A percentile compares a stretch with the other conserved stretches of the same genome.
These are phyloP conservation scores for Starmerella riodocensis DNA, from an alignment of 805 yeast species.

Conservation along the genomic window DNA sequence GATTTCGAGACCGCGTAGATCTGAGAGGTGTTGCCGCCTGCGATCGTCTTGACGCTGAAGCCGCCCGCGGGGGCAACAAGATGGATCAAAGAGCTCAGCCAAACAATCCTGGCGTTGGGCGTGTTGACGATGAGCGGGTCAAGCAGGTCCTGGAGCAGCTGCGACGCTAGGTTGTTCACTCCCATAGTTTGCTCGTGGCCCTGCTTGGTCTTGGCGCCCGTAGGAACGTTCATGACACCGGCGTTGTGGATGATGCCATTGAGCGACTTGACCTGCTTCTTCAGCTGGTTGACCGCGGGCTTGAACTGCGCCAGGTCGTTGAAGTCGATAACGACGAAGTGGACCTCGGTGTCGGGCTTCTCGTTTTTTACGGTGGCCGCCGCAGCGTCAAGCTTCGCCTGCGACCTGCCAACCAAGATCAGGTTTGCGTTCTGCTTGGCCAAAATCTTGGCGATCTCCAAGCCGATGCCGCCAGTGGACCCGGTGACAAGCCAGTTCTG, in stretches of 20 bases:
- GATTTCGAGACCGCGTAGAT: slow-evolving; percentile 37
- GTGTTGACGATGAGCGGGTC: slow-evolving; percentile 30
- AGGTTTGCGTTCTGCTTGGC: slow-evolving; percentile 25
- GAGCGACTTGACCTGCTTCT: slow-evolving; percentile 7
- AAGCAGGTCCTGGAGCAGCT: slow-evolving; percentile 30
- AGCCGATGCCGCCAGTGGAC: slow-evolving; percentile 21
- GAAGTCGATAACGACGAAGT: slow-evolving; percentile 18
- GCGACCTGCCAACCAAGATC: slow-evolving; percentile 30
- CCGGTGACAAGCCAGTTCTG: slow-evolving; percentile 25
- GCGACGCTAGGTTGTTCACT: slow-evolving; percentile 37
- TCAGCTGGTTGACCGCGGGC: slow-evolving; percentile 18
- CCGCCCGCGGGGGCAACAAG: slow-evolving; percentile 25
- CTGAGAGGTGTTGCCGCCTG: slow-evolving; percentile 8
- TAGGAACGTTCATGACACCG: slow-evolving; percentile 25
- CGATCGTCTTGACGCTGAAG: slow-evolving; percentile 29
- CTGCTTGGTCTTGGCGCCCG: slow-evolving; percentile 30
- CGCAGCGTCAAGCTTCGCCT: slow-evolving; percentile 26
- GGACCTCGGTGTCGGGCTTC: slow-evolving; percentile 19
- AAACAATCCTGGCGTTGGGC: slow-evolving; percentile 33
- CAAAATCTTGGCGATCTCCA: slow-evolving; percentile 11
- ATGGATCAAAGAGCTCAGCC: slow-evolving; percentile 35
- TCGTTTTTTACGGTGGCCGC: slow-evolving; percentile 24
- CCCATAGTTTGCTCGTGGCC: slow-evolving; percentile 38
- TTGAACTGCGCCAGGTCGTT: slow-evolving; percentile 20
- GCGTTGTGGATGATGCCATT: slow-evolving; percentile 23